Conservation (phyloP, 306 rosid genomes). For the Cicer cuneatum region DNA sequence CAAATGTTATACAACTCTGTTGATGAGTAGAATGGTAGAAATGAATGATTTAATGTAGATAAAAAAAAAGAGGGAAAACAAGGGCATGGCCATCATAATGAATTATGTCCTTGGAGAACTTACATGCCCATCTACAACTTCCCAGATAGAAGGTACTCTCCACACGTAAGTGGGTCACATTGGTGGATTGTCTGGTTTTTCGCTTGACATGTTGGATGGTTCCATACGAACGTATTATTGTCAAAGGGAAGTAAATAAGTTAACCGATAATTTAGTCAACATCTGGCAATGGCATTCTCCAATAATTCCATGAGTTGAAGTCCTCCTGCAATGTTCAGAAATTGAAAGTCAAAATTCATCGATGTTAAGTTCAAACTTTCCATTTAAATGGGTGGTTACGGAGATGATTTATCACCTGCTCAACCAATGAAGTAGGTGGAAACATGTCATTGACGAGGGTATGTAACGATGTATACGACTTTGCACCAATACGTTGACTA, state of each 20-base stretch:
- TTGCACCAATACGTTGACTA: conserved; percentile 83
- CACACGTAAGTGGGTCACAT: conserved; percentile 13
- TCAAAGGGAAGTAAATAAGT: conserved; percentile 31
- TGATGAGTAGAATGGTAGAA: conserved; percentile 31
- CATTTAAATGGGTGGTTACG: neutral
- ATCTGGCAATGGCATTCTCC: conserved; percentile 83
- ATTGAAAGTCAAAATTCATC: conserved; percentile 25
- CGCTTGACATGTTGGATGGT: conserved; percentile 20
- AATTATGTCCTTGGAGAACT: conserved; percentile 34
- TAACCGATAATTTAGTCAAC: conserved; percentile 46
- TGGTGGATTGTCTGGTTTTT: conserved; percentile 19
- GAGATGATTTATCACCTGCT: conserved; percentile 69
- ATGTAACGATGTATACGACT: conserved; percentile 92
- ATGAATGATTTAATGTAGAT: conserved; percentile 45
- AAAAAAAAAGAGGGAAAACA: conserved; percentile 33
- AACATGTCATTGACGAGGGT: conserved; percentile 98
- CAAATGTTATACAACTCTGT: conserved; percentile 40
- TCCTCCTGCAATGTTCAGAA: conserved; percentile 71
- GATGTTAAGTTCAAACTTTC: conserved; percentile 2
- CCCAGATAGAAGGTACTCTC: conserved; percentile 15
- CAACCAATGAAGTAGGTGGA: conserved; percentile 87
- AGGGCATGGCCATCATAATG: conserved; percentile 39
- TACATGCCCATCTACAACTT: conserved; percentile 40
- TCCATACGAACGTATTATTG: conserved; percentile 29
- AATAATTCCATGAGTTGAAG: conserved; percentile 89